phyloP scores from a whole-genome alignment of 306 rosid genomes.

The Quercus gilva region DNA sequence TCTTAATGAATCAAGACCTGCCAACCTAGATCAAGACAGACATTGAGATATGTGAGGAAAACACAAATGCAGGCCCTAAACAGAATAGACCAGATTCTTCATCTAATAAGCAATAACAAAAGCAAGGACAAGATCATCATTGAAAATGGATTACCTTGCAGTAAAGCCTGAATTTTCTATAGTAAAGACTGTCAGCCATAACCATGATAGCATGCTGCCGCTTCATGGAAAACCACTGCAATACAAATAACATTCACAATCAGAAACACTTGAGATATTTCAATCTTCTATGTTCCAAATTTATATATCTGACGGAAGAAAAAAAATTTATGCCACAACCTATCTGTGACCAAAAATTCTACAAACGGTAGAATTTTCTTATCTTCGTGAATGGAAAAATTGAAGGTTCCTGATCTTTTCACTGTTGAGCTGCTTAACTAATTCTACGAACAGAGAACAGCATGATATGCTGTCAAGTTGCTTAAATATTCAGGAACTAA shows the following conservation, averaged over 20 bases:
- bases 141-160: slow-evolving; percentile 70
- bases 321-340: background rate
- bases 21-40: background rate
- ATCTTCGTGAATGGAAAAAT: too few relatives aligned
- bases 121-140: background rate
- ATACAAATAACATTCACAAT: slow-evolving; percentile 20
- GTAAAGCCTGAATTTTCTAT: slow-evolving; percentile 60
- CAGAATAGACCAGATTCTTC: slow-evolving; percentile 6
- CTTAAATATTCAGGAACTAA: background rate
- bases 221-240: slow-evolving; percentile 95
- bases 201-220: slow-evolving; percentile 77
- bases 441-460: background rate
- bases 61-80: background rate
- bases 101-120: slow-evolving; percentile 17
- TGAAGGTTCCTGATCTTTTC: too few relatives aligned
- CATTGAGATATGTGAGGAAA: background rate
- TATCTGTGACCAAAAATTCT: background rate
- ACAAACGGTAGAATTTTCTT: too few relatives aligned
- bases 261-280: slow-evolving; percentile 14
- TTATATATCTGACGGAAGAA: slow-evolving; percentile 5
- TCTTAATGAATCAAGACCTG: background rate
- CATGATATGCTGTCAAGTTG: background rate
- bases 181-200: slow-evolving; percentile 81
- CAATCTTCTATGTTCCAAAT: slow-evolving; percentile 2
- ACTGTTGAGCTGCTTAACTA: background rate